phyloP scores from a whole-genome alignment of 163 green algal species.

The Picocystis sp. region DNA sequence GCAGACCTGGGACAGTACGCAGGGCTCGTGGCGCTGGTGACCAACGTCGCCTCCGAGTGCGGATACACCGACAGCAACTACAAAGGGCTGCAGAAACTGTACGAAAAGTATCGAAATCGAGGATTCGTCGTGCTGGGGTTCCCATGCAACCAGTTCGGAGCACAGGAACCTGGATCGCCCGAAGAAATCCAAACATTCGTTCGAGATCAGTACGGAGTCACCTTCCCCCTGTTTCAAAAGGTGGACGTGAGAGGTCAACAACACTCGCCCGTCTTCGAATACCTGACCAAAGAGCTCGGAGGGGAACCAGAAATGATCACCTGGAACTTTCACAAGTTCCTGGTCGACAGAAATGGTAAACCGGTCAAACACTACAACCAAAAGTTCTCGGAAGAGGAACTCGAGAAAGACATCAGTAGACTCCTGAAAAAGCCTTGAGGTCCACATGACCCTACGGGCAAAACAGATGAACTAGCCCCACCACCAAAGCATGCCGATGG shows the following conservation, averaged over 20 bases:
- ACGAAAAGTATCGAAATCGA: constrained; percentile 13
- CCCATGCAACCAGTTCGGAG: constrained; percentile 21
- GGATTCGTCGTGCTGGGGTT: constrained; percentile 12
- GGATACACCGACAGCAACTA: constrained; percentile 8
- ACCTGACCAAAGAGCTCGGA: constrained; percentile 3
- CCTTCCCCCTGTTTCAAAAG: constrained; percentile 14
- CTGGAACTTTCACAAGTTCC: constrained; percentile 14
- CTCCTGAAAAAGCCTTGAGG: no score
- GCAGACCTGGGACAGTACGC: neutral
- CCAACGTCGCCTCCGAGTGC: constrained; percentile 4
- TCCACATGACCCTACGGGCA: no score
- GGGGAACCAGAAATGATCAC: constrained; percentile 10
- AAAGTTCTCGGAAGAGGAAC: no score
- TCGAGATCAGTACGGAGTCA: constrained; percentile 13
- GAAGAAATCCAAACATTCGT: constrained; percentile 11
- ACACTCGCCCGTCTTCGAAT: constrained; percentile 11
- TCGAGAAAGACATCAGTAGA: no score
- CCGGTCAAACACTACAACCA: constrained; percentile 4
- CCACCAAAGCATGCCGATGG: no score
- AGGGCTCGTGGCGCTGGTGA: constrained; percentile 1
- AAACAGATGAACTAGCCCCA: no score
- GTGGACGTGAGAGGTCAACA: constrained; percentile 13
- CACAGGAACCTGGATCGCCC: constrained; percentile 11
- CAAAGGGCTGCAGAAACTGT: constrained; percentile 6
- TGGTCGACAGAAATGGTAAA: constrained; percentile 14